These are phyloP conservation scores for Fraxinus latifolia DNA, from an alignment of 305 asterid species.

Conservation along the genomic window DNA sequence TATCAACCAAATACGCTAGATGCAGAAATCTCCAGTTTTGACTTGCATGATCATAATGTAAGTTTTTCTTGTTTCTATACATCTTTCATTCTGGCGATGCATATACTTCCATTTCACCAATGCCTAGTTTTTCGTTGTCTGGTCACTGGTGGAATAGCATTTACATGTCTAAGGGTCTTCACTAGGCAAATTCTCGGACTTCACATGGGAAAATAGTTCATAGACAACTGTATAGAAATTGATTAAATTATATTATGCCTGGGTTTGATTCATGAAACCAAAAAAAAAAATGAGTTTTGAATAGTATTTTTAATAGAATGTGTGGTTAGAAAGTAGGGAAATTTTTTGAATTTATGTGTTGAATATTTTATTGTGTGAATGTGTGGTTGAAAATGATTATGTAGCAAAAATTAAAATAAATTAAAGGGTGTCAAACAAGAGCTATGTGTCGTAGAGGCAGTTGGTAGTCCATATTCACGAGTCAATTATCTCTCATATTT, in stretches of 20 bases:
- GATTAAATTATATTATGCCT: neutral
- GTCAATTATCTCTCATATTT: neutral
- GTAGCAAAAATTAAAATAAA: neutral
- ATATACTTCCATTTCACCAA: neutral
- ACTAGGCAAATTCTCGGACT: neutral
- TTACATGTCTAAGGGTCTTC: neutral
- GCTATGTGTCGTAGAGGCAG: neutral
- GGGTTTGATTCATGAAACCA: neutral
- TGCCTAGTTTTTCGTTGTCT: neutral
- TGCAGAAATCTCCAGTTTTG: constrained; percentile 41
- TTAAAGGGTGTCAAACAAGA: neutral
- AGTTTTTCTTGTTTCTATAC: constrained; percentile 28
- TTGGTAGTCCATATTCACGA: neutral
- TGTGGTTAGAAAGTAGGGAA: neutral
- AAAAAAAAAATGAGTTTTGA: neutral
- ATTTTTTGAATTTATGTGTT: neutral
- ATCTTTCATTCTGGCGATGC: neutral
- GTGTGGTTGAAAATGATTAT: neutral
- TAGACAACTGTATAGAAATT: neutral
- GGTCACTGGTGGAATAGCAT: neutral
- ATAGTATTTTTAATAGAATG: neutral
- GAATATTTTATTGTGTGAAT: neutral
- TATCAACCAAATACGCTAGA: constrained; percentile 41
- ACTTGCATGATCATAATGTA: constrained; percentile 48
- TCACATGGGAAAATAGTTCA: neutral